These are phyloP conservation scores for Exophiala dermatitidis DNA, from an alignment of 2,329 filamentous ascomycete genomes.

Conservation along the genomic window DNA sequence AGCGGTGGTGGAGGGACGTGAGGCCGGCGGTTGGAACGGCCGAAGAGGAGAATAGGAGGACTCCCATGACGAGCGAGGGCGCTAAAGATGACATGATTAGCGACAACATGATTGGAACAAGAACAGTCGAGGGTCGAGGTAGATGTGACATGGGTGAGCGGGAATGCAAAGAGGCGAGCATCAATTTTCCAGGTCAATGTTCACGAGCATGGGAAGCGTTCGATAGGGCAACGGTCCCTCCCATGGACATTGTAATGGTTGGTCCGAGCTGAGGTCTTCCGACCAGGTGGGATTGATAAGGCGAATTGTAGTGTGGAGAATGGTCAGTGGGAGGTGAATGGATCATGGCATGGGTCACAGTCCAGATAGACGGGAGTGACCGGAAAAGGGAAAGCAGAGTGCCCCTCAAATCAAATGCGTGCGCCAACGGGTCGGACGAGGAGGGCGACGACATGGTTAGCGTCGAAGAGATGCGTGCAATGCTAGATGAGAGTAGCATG, in stretches of 20 bases:
- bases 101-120: conserved; percentile 6
- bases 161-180: neutral
- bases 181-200: neutral
- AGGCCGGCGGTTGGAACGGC: conserved; percentile 8
- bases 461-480: neutral
- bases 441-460: neutral
- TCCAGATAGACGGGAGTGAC: conserved; percentile 6
- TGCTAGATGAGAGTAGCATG: neutral
- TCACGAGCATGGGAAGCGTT: neutral
- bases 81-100: conserved; percentile 20
- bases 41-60: conserved; percentile 12
- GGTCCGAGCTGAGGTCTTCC: neutral
- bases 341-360: neutral
- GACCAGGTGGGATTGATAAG: conserved; percentile 4
- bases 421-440: neutral
- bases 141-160: neutral
- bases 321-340: neutral
- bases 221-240: no score
- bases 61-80: conserved; percentile 19
- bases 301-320: conserved; percentile 3
- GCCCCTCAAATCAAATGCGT: neutral
- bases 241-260: neutral
- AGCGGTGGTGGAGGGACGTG: conserved; percentile 6
- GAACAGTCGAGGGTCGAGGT: neutral
- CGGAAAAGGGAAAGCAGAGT: conserved; percentile 8